phyloP scores from a whole-genome alignment of 176 grass and related monocot genomes.

The Cocos nucifera region DNA sequence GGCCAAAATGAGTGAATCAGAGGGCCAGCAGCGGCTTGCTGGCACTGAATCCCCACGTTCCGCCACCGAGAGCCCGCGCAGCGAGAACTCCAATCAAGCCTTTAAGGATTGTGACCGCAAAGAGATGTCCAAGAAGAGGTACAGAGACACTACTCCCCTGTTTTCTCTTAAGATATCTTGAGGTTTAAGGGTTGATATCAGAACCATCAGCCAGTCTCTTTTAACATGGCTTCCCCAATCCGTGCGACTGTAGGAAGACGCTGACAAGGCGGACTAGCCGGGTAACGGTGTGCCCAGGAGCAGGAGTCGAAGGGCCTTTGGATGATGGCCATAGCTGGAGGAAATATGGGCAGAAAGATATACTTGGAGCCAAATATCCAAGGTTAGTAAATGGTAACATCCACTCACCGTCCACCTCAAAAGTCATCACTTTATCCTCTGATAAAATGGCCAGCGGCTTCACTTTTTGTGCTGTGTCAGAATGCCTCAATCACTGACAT shows the following conservation, averaged over 20 bases:
- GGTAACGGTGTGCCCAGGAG: slow-evolving; percentile 29
- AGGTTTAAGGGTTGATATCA: no score
- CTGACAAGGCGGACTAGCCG: slow-evolving; percentile 45
- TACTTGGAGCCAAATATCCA: slow-evolving; percentile 73
- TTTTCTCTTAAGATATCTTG: neutral
- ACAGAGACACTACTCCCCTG: neutral
- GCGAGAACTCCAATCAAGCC: slow-evolving; percentile 35
- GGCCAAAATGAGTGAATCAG: slow-evolving; percentile 8
- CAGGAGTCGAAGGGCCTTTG: slow-evolving; percentile 25
- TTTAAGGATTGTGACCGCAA: slow-evolving; percentile 28
- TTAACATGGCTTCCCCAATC: no score
- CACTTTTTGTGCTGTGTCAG: no score
- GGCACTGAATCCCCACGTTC: slow-evolving; percentile 13
- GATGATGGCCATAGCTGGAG: slow-evolving; percentile 79
- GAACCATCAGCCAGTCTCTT: no score
- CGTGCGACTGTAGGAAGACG: slow-evolving; percentile 30
- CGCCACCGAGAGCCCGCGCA: slow-evolving; percentile 31
- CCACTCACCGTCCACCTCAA: neutral
- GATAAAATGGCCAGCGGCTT: neutral
- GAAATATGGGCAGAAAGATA: slow-evolving; percentile 90
- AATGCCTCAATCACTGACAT: no score
- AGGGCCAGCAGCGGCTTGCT: slow-evolving; percentile 4
- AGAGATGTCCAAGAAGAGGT: slow-evolving; percentile 38
- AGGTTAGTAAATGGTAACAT: slow-evolving; percentile 5
- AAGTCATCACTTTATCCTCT: neutral